These are phyloP conservation scores for Boletus barrowsii DNA, from an alignment of 768 basidiomycete genomes.

Conservation along the genomic window DNA sequence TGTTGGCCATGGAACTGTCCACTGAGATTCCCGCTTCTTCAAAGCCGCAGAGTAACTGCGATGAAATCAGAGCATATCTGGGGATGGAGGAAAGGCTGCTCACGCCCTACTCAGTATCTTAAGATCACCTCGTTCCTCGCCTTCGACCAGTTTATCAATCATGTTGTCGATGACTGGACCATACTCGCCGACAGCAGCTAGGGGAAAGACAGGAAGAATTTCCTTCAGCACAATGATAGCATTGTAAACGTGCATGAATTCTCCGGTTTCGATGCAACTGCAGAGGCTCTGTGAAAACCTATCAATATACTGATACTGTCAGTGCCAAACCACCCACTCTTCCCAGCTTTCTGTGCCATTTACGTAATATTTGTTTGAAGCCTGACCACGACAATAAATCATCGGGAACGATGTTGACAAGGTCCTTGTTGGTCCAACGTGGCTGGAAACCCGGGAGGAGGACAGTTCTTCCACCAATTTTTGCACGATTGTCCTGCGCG, in stretches of 20 bases:
- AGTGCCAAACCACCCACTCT: slow-evolving; percentile 46
- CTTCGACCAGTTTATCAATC: slow-evolving; percentile 65
- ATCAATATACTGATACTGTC: background rate
- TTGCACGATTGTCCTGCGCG: slow-evolving; percentile 65
- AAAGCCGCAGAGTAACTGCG: slow-evolving; percentile 68
- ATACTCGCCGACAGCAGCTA: slow-evolving; percentile 53
- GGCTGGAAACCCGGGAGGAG: slow-evolving; percentile 70
- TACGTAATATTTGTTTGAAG: slow-evolving; percentile 69
- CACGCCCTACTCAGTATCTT: slow-evolving; percentile 79
- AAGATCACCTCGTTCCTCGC: slow-evolving; percentile 79
- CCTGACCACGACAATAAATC: slow-evolving; percentile 66
- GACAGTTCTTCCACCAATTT: slow-evolving; percentile 55
- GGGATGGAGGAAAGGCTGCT: slow-evolving; percentile 25
- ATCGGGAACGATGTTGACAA: slow-evolving; percentile 37
- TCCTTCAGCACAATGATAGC: slow-evolving; percentile 92
- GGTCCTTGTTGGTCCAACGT: slow-evolving; percentile 45
- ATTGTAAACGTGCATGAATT: slow-evolving; percentile 98
- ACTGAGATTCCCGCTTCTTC: slow-evolving; percentile 67
- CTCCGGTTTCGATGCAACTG: slow-evolving; percentile 79
- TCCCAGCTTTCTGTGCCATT: slow-evolving; percentile 80
- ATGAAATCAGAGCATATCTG: slow-evolving; percentile 4
- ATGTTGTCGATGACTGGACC: slow-evolving; percentile 56
- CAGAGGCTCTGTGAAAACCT: slow-evolving; percentile 56
- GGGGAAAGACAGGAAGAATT: slow-evolving; percentile 84
- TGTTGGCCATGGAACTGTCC: slow-evolving; percentile 36